phyloP scores from a whole-genome alignment of 2,329 filamentous ascomycete genomes.

The Metarhizium rileyi region DNA sequence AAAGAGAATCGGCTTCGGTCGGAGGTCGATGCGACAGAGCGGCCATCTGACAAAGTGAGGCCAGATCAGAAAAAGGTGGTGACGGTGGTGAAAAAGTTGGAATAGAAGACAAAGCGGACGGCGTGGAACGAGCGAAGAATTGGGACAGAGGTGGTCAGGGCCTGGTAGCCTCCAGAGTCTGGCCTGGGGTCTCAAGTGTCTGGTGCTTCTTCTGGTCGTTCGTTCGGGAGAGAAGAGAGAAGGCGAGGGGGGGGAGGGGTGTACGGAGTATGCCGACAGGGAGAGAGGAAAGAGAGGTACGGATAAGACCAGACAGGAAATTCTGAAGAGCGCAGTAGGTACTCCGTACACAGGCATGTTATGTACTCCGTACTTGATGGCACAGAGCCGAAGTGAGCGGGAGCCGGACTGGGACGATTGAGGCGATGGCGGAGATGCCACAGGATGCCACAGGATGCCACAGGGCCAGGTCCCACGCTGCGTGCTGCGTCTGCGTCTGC shows the following conservation, averaged over 20 bases:
- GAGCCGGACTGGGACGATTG: too few species aligned
- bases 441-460: not conserved
- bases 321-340: too few species aligned
- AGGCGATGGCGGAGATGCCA: not conserved
- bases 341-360: too few species aligned
- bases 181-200: conserved; percentile 1
- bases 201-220: not conserved
- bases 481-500: not conserved
- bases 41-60: conserved; percentile 35
- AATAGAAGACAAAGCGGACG: conserved; percentile 18
- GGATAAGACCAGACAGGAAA: too few species aligned
- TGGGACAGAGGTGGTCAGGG: conserved; percentile 9
- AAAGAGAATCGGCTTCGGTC: conserved; percentile 15
- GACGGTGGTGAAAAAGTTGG: conserved; percentile 23
- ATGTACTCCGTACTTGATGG: too few species aligned
- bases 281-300: not conserved
- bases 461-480: not conserved
- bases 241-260: not conserved
- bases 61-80: conserved; percentile 18
- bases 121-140: conserved; percentile 13
- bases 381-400: too few species aligned
- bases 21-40: conserved; percentile 28
- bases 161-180: conserved; percentile 4
- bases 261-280: not conserved
- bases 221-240: too few species aligned